These are phyloP conservation scores for Tausonia pullulans DNA, from an alignment of 1,284 basidiomycete species.

Conservation along the genomic window DNA sequence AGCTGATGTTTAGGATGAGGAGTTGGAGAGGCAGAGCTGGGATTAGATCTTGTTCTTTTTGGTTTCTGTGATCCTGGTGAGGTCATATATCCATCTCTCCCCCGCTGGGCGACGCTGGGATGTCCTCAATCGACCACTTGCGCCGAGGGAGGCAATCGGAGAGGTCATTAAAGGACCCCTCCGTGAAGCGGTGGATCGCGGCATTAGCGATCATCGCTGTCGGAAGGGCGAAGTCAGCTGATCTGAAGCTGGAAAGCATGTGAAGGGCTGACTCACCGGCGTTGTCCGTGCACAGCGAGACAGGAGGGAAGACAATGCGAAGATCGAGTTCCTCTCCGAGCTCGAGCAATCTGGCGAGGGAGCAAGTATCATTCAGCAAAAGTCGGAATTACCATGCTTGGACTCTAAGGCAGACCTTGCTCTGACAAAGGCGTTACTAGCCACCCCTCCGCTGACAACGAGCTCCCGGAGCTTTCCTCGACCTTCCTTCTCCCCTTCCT, in stretches of 20 bases:
- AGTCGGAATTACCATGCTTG: neutral
- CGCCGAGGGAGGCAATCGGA: neutral
- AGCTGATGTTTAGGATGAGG: neutral
- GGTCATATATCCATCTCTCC: neutral
- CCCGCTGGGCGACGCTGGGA: neutral
- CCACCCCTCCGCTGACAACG: conserved; percentile 11
- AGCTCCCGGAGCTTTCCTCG: neutral
- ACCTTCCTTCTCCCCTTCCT: neutral
- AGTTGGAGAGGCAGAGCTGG: neutral
- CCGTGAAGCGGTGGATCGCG: conserved; percentile 6
- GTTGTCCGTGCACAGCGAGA: conserved; percentile 14
- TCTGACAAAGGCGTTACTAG: conserved; percentile 8
- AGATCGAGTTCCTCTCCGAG: neutral
- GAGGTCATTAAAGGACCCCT: neutral
- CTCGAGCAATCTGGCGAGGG: neutral
- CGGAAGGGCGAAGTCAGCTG: neutral
- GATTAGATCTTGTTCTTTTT: neutral
- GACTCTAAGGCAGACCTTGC: neutral
- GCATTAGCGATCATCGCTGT: conserved; percentile 15
- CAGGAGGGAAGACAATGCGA: neutral
- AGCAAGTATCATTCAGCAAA: neutral
- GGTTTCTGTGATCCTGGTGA: too few species aligned
- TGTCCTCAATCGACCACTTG: conserved; percentile 5
- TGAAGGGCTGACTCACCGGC: neutral
- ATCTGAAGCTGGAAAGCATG: neutral